Percentiles rank a stretch among this genome's conserved stretches.
phyloP scores from a whole-genome alignment of 2,329 filamentous ascomycete genomes.

The Acarospora socialis region DNA sequence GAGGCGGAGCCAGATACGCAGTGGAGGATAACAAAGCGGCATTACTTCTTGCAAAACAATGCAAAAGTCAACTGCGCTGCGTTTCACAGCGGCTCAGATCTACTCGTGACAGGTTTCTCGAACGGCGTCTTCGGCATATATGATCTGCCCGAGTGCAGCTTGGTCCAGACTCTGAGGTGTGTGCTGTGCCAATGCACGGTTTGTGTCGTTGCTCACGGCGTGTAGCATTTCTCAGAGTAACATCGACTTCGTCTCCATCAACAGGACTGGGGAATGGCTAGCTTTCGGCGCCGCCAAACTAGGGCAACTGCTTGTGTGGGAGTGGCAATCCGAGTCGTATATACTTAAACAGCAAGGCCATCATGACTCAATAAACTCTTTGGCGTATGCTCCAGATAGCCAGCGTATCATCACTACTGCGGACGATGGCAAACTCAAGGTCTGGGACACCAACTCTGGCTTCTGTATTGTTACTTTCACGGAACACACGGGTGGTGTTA shows the following conservation, averaged over 20 bases:
- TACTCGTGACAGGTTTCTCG: slow-evolving; percentile 94
- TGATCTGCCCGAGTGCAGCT: slow-evolving; percentile 89
- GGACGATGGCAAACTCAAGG: slow-evolving; percentile 95
- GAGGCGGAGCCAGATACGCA: slow-evolving; percentile 61
- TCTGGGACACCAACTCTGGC: slow-evolving; percentile 92
- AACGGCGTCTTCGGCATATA: slow-evolving; percentile 89
- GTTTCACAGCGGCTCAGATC: slow-evolving; percentile 71
- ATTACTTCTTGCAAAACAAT: slow-evolving; percentile 88
- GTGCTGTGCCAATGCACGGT: slow-evolving; percentile 1
- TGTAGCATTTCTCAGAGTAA: slow-evolving; percentile 88
- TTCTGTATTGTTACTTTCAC: slow-evolving; percentile 98
- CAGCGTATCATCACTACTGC: slow-evolving; percentile 85
- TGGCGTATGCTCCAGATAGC: slow-evolving; percentile 87
- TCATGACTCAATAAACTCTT: slow-evolving; percentile 85
- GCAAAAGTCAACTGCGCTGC: slow-evolving; percentile 79
- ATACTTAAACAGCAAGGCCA: slow-evolving; percentile 97
- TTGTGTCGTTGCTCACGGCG: slow-evolving; percentile 13
- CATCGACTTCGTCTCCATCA: slow-evolving; percentile 89
- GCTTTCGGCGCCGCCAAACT: slow-evolving; percentile 92
- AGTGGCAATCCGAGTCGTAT: slow-evolving; percentile 99
- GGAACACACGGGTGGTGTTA: slow-evolving; percentile 88
- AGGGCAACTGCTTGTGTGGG: slow-evolving; percentile 95
- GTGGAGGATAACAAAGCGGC: slow-evolving; percentile 81
- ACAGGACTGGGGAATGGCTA: slow-evolving; percentile 89
- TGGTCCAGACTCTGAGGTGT: slow-evolving; percentile 66